Evolutionary conservation across 2,329 filamentous ascomycete species (phyloP), one percentile per base, ranked within the genome.

Genomic region (Aspergillus sclerotialis): DNA sequence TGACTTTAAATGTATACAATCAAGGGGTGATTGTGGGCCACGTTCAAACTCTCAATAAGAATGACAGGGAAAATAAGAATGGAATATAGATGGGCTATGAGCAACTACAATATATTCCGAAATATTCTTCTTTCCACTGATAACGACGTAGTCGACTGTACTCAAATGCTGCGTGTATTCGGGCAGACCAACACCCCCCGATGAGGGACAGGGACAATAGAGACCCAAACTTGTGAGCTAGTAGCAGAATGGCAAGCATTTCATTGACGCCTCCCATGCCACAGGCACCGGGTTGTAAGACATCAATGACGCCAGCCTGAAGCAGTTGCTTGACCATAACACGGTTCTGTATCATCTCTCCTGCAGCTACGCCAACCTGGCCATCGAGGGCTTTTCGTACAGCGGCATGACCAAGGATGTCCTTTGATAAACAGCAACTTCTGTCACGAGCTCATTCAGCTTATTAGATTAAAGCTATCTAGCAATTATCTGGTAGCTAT

Each of bases 261-360:
- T 94, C 88, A 64, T 94, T 94, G 29, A 94, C 85, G 42, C 88
- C 87, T 27, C 88, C 88, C 48, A 94, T 75, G 16, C 88, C 81
- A 69, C 87, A 94, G 3, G 88, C 88, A 52, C 94, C 88, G 50
- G 92, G 84, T 63, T 94, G 88, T 58, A 86, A 87, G 13, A 94
- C 78, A 53, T 92, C 87, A 49, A 94, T 85, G 40, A 87, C 85
- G 32, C 82, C 82, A 2, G 78, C 70, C 57, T 81, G 76, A 33
- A 94, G 75, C 40, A 94, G 76, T 65, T 94, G 88, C 73, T 94
- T 94, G 76, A 94, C 94, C 52, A 94, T 78, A 45, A 94, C 84
- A 25, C 88, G 80, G 70, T 94, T 94, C 69, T 94, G 88, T 68
- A 85, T 92, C 86, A 94, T 93, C 68, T 94, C 88, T 43, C 88